phyloP scores from a whole-genome alignment of 2,329 filamentous ascomycete species.

The Fusarium decemcellulare region DNA sequence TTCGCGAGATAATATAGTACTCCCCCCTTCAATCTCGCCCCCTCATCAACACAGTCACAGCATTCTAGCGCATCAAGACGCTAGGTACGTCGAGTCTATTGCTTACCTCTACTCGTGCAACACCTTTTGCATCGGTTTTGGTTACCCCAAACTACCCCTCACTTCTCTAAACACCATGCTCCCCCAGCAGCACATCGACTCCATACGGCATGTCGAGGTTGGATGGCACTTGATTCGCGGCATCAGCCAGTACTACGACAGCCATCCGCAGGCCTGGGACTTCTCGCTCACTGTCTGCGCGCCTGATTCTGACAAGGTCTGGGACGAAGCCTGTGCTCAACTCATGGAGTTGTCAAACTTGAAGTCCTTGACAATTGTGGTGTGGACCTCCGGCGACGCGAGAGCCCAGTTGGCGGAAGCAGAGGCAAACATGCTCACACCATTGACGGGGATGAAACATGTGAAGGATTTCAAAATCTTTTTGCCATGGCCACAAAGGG shows the following conservation, averaged over 20 bases:
- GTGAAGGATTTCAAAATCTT: background rate
- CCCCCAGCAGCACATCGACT: background rate
- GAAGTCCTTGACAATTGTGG: background rate
- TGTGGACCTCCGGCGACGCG: background rate
- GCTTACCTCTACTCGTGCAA: background rate
- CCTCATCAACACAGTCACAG: too few relatives aligned
- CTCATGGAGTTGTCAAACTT: background rate
- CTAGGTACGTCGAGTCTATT: background rate
- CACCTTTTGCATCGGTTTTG: background rate
- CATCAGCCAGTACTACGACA: constrained; percentile 13
- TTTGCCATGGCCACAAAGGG: background rate
- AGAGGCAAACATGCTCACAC: background rate
- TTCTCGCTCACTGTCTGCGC: background rate
- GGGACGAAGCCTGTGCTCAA: background rate
- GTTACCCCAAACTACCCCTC: background rate
- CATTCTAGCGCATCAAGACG: background rate
- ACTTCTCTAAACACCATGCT: background rate
- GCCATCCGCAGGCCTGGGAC: constrained; percentile 17
- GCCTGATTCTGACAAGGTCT: background rate
- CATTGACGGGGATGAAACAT: background rate
- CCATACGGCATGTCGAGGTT: constrained; percentile 6
- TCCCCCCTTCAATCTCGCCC: too few relatives aligned
- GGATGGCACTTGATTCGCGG: constrained; percentile 16
- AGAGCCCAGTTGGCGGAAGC: background rate
- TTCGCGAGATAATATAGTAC: too few relatives aligned